These are phyloP conservation scores for Babesia divergens DNA, from an alignment of 169 alveolate species.

Conservation along the genomic window DNA sequence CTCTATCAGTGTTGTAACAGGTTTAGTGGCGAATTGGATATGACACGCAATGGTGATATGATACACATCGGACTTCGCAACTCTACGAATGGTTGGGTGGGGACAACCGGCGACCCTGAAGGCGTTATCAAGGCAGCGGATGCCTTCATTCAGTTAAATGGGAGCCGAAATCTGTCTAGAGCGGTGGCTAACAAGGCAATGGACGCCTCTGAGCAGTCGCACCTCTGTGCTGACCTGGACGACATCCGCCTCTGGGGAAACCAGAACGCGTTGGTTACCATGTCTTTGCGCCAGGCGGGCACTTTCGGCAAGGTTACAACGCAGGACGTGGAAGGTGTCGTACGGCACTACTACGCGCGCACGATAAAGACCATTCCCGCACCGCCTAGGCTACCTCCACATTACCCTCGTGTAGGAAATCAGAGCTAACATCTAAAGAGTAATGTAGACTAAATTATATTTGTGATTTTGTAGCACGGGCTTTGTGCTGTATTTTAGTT, in stretches of 20 bases:
- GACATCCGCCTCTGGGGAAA: conserved; percentile 42
- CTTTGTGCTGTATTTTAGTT: conserved; percentile 3
- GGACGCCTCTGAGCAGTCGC: conserved; percentile 11
- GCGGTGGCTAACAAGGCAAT: conserved; percentile 34
- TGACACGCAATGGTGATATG: background rate
- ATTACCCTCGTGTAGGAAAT: conserved; percentile 29
- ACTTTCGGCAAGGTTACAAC: conserved; percentile 19
- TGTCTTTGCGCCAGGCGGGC: conserved; percentile 49
- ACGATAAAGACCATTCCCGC: conserved; percentile 37
- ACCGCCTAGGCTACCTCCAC: conserved; percentile 55
- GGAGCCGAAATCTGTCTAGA: conserved; percentile 10
- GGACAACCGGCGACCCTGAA: background rate
- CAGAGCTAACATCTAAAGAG: background rate
- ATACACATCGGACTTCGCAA: background rate
- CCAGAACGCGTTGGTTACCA: conserved; percentile 49
- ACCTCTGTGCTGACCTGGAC: conserved; percentile 22
- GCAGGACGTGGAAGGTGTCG: conserved; percentile 8
- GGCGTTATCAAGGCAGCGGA: conserved; percentile 10
- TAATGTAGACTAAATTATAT: background rate
- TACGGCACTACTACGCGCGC: conserved; percentile 33
- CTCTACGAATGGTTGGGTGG: background rate
- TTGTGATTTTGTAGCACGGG: background rate
- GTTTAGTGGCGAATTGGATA: conserved; percentile 29
- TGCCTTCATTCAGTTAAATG: background rate
- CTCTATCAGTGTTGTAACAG: conserved; percentile 27